Base-by-base conservation (phyloP, 441 rosid species). In the Metrosideros polymorpha region DNA sequence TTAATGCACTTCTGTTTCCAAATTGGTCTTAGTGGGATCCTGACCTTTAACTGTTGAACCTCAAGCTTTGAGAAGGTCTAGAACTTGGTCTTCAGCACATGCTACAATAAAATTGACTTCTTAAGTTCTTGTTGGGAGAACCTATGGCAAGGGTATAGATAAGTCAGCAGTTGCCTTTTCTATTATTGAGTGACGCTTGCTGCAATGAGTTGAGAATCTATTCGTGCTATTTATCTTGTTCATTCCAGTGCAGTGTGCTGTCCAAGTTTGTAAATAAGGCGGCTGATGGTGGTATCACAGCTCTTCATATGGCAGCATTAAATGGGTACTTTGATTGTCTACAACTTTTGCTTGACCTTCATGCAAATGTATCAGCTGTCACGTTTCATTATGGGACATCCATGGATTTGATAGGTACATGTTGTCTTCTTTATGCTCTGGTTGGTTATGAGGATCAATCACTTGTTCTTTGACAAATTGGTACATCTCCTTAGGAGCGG, bases 231-330 rank as follows among this genome's bases (percentile, higher is more conserved):
- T 89, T 77, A 84, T 53, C 57, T 86, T 42, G 66, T 85, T 88
- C 85, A 84, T 88, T 84, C 59, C 89, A 24, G 82, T 93, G 79
- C 96, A 98, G 99, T 61, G 92, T 94, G 45, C 91, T 96, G 89
- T 92, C 95, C 82, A 98, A 93, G 94, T 95, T 96, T 92, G 98
- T 95, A 87, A 95, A 98, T 88, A 95, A 95, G 91, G 98, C 97
- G 3, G 99, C 99, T 89, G 99, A 98, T 57, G 99, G 98, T 87
- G 99, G 99, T 86, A 95, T 96, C 84, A 95, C 98, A 85, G 99
- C 99, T 88, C 99, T 96, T 86, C 99, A 98, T 86, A 95, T 96
- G 97, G 97, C 98, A 86, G 97, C 99, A 82, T 91, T 97, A 92
- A 95, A 96, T 89, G 99, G 99, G 52, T 94, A 95, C 85, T 95